phyloP scores from a whole-genome alignment of 1,284 basidiomycete genomes.

The Fomitiporia mediterranea region DNA sequence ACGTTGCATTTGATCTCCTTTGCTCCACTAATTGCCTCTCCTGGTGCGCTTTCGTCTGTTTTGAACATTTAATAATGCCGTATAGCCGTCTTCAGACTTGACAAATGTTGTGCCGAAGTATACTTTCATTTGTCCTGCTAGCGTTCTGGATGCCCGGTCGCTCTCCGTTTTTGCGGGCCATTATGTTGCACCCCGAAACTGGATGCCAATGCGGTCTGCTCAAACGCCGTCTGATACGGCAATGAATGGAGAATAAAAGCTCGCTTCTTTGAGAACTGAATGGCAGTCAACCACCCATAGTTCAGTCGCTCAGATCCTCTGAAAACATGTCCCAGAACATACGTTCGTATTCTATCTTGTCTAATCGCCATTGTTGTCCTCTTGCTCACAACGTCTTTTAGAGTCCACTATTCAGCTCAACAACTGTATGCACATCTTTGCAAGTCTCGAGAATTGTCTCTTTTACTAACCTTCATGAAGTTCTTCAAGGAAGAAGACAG shows the following conservation, averaged over 20 bases:
- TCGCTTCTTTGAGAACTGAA: neutral
- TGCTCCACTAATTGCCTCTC: neutral
- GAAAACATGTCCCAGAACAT: neutral
- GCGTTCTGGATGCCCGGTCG: neutral
- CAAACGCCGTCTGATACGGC: neutral
- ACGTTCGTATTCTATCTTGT: neutral
- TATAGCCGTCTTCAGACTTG: neutral
- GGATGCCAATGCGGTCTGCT: neutral
- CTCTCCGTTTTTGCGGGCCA: neutral
- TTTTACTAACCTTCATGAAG: constrained; percentile 27
- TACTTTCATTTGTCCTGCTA: neutral
- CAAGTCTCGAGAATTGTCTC: neutral
- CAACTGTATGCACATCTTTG: constrained; percentile 40
- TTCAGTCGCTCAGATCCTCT: neutral
- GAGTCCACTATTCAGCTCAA: constrained; percentile 43
- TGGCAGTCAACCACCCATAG: neutral
- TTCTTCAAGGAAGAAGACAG: constrained; percentile 36
- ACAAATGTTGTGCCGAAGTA: neutral
- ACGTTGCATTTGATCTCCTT: constrained; percentile 1
- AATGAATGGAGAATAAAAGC: neutral
- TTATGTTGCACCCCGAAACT: constrained; percentile 6
- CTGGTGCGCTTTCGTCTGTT: neutral
- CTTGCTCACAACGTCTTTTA: constrained; percentile 22
- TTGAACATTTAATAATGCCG: neutral
- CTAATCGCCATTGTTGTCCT: neutral